Conservation (phyloP, 805 yeast genomes). For the Candida odintsovae region DNA sequence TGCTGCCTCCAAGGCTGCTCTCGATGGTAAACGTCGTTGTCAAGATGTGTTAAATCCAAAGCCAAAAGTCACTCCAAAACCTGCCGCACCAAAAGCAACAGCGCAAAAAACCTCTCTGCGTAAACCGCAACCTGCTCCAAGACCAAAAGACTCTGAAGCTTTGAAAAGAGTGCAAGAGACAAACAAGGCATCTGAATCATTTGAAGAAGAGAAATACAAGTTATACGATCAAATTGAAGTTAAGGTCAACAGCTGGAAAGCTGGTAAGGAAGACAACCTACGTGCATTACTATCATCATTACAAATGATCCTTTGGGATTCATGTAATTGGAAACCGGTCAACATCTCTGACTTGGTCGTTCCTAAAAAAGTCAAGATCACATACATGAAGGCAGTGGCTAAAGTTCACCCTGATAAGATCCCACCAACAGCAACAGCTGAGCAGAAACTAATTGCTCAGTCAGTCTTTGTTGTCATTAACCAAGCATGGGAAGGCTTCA, state of each 20-base stretch:
- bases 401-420: conserved; percentile 87
- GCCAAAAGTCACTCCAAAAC: conserved; percentile 18
- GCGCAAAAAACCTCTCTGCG: conserved; percentile 2
- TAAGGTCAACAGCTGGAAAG: conserved; percentile 56
- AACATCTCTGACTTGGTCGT: conserved; percentile 71
- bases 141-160: conserved; percentile 32
- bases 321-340: conserved; percentile 60
- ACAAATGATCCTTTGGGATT: conserved; percentile 63
- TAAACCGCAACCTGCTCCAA: conserved; percentile 8
- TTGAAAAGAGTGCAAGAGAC: conserved; percentile 45
- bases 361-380: conserved; percentile 82
- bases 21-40: conserved; percentile 85
- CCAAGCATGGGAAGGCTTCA: conserved; percentile 86
- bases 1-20: conserved; percentile 48
- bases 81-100: conserved; percentile 33
- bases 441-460: conserved; percentile 79
- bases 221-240: conserved; percentile 59
- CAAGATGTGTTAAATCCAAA: conserved; percentile 56
- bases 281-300: conserved; percentile 71
- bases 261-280: conserved; percentile 74
- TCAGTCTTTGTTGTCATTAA: conserved; percentile 78
- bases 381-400: conserved; percentile 86
- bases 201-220: conserved; percentile 52
- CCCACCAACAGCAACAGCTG: conserved; percentile 48
- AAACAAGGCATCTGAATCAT: conserved; percentile 36